Base-by-base conservation (phyloP, 2,329 filamentous ascomycete genomes). In the Aspergillus vadensis region DNA sequence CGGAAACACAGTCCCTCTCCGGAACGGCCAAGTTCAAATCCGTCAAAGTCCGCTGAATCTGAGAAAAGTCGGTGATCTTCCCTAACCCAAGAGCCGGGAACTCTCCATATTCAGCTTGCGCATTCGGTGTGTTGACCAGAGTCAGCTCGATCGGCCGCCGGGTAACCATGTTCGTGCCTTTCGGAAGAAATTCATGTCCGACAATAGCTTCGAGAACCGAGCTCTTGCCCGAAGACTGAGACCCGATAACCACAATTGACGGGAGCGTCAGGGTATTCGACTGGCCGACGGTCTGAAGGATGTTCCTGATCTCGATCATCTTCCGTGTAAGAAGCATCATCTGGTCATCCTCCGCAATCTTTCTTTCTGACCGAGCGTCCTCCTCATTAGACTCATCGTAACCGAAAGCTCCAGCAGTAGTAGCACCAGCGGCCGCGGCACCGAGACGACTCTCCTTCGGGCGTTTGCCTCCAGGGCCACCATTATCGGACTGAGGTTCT, bases 241-340 rank as follows among this genome's bases (percentile, higher is more conserved):
- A 99, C 23, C 95, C 95, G 68, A 99, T 97, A 39, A 99, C 95
- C n/a, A 99, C 95, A 60, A 99, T 99, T 0, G 96, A 98, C 0
- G 95, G 95, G 21, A 99, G 80, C 1, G 91, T 94, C 64, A 99
- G 81, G 3, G 91, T 87, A 65, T 90, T 92, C 0, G 93, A 96
- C 80, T 99, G 94, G 36, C 93, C 96, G 50, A 99, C 91, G 25
- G 89, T 91, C 72, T 96, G 91, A 23, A 99, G 83, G 59, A 99
- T 91, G 67, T 89, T 93, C 67, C 96, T 85, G 59, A 99, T 98
- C 80, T 99, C 95, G 71, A 99, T 99, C 95, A 99, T 99, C 80
- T 98, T 98, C 80, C 95, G 94, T 2, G 96, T 99, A 71, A 99
- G 82, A 67, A 97, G 84, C 95, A 99, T 99, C 94, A 99, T 99